A percentile compares a stretch with the other conserved stretches of the same genome.
These are phyloP conservation scores for Cyphellophora europaea DNA, from an alignment of 2,329 filamentous ascomycete species.

Conservation along the genomic window DNA sequence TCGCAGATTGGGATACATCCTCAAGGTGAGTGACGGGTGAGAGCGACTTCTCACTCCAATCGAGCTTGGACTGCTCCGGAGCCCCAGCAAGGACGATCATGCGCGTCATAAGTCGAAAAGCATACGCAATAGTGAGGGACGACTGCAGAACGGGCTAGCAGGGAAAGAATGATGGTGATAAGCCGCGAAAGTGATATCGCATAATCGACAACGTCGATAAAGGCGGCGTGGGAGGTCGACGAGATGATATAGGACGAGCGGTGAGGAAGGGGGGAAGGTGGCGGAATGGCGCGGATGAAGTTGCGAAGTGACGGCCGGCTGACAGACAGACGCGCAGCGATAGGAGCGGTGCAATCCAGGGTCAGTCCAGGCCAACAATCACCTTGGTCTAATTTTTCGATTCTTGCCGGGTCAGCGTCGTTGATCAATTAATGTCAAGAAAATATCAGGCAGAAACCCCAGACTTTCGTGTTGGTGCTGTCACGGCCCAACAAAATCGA, in stretches of 20 bases:
- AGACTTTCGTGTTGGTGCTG: no score
- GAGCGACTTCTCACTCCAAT: constrained; percentile 19
- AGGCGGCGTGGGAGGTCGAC: no score
- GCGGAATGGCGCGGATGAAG: background rate
- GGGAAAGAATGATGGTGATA: background rate
- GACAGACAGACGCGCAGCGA: no score
- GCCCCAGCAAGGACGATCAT: constrained; percentile 19
- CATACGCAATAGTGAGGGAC: no score
- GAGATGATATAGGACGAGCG: no score
- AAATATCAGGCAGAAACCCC: no score
- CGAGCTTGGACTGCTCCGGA: constrained; percentile 15
- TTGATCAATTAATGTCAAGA: no score
- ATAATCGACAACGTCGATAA: background rate
- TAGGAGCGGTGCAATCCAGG: no score
- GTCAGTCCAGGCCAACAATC: no score
- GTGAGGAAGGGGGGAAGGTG: background rate
- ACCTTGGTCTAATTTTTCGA: no score
- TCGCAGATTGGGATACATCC: constrained; percentile 2
- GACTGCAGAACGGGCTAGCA: background rate
- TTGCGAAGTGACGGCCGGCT: background rate
- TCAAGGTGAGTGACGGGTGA: constrained; percentile 13
- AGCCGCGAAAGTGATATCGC: background rate
- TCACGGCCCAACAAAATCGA: no score
- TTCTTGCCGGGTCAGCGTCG: no score
- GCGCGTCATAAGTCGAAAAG: constrained; percentile 15